Evolutionary conservation across 1,284 basidiomycete species (phyloP).

Genomic region (Hypsizygus ulmarius): DNA sequence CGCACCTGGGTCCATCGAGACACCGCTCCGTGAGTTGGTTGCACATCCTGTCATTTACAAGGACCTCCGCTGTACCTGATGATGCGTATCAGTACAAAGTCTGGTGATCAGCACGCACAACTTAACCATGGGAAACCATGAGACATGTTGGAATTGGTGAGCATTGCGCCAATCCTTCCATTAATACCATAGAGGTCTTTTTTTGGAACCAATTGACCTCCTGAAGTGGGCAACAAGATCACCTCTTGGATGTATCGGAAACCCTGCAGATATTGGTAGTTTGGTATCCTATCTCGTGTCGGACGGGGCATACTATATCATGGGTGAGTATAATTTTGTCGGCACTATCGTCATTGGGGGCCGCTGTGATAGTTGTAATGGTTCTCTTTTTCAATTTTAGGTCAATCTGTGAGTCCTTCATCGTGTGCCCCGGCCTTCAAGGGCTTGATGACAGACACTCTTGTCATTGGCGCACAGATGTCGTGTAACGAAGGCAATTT

Average conservation of each 20-base stretch:
- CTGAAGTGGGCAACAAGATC: slow-evolving; percentile 5
- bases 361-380: too few relatives aligned
- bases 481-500: neutral
- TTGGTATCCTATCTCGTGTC: slow-evolving; percentile 25
- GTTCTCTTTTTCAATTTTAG: too few relatives aligned
- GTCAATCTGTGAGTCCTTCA: too few relatives aligned
- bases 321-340: slow-evolving; percentile 13
- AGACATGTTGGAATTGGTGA: slow-evolving; percentile 8
- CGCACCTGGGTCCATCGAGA: slow-evolving; percentile 33
- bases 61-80: neutral
- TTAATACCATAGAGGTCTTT: neutral
- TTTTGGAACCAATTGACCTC: neutral
- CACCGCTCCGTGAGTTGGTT: slow-evolving; percentile 24
- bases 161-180: neutral
- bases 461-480: neutral
- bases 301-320: slow-evolving; percentile 24
- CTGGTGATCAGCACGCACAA: slow-evolving; percentile 2
- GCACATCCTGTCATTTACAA: neutral
- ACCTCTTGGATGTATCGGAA: slow-evolving; percentile 14
- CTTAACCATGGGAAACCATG: neutral
- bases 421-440: too few relatives aligned
- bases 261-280: slow-evolving; percentile 20
- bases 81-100: slow-evolving; percentile 1
- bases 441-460: too few relatives aligned
- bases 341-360: too few relatives aligned